Percentiles rank a stretch among this genome's conserved stretches.
Evolutionary conservation across 352 stramenopile genomes (phyloP).

Genomic region (Poterioochromonas sp.): DNA sequence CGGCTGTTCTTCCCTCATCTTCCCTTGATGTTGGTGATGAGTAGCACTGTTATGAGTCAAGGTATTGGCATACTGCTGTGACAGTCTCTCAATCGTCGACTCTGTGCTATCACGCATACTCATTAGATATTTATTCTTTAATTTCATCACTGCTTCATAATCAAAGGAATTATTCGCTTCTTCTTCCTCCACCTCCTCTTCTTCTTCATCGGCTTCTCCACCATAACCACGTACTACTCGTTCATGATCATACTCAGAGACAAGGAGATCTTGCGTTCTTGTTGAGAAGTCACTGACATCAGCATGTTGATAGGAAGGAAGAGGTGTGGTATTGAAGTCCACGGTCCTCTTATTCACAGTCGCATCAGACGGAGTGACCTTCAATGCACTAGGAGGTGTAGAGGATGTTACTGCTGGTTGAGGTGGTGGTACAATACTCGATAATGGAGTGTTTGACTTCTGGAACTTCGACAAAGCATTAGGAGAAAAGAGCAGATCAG

Average conservation of each 20-base stretch:
- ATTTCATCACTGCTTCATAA: too few species aligned
- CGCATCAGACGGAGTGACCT: too few species aligned
- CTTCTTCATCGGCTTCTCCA: not conserved
- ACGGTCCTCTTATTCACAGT: too few species aligned
- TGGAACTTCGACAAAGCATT: too few species aligned
- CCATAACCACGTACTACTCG: too few species aligned
- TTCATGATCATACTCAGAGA: too few species aligned
- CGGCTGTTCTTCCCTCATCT: too few species aligned
- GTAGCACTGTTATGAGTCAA: not conserved
- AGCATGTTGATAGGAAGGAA: not conserved
- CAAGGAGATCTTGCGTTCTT: not conserved
- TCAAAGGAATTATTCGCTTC: not conserved
- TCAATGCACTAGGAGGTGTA: not conserved
- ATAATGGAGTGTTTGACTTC: too few species aligned
- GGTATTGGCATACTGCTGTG: not conserved
- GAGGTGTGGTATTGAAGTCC: not conserved
- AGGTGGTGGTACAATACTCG: too few species aligned
- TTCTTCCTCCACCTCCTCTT: not conserved
- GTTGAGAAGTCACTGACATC: not conserved
- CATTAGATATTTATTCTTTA: too few species aligned
- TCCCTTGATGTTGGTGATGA: too few species aligned
- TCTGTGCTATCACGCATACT: not conserved
- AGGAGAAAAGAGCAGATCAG: not conserved
- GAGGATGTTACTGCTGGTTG: too few species aligned
- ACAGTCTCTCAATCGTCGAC: not conserved